phyloP scores from a whole-genome alignment of 2,329 filamentous ascomycete genomes.

The Colletotrichum sp. region DNA sequence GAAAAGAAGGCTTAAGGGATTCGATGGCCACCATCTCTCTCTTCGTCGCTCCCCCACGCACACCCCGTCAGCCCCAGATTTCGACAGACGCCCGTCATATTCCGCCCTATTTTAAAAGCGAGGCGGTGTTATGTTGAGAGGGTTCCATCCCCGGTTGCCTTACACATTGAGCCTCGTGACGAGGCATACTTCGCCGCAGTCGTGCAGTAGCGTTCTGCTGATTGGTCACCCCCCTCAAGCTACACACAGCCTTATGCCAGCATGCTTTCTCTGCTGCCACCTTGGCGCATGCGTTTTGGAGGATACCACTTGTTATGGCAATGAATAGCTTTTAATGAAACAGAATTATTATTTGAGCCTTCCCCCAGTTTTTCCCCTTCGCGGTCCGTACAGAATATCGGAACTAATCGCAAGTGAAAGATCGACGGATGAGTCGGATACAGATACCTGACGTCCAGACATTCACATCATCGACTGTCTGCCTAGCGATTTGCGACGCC shows the following conservation, averaged over 20 bases:
- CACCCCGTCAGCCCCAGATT: neutral
- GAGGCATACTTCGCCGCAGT: conserved; percentile 1
- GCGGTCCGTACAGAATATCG: neutral
- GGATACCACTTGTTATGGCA: conserved; percentile 12
- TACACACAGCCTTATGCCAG: neutral
- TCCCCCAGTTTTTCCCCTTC: neutral
- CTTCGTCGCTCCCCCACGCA: neutral
- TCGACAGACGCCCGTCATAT: neutral
- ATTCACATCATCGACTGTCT: neutral
- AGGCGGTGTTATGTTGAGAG: neutral
- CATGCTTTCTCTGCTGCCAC: neutral
- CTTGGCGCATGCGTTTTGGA: neutral
- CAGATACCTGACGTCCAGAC: neutral
- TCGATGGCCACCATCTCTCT: neutral
- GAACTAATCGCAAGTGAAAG: neutral
- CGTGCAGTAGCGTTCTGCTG: neutral
- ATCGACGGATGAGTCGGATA: neutral
- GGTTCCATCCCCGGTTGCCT: conserved; percentile 2
- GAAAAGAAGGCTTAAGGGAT: conserved; percentile 9
- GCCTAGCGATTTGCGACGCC: neutral
- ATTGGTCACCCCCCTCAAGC: neutral
- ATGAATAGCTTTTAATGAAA: conserved; percentile 1
- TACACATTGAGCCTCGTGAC: neutral
- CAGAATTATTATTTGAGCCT: neutral
- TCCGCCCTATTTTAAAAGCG: neutral